Evolutionary conservation across 495 filamentous ascomycete species (phyloP), one percentile per base, ranked within the genome.

Genomic region (Podospora tetraspora): DNA sequence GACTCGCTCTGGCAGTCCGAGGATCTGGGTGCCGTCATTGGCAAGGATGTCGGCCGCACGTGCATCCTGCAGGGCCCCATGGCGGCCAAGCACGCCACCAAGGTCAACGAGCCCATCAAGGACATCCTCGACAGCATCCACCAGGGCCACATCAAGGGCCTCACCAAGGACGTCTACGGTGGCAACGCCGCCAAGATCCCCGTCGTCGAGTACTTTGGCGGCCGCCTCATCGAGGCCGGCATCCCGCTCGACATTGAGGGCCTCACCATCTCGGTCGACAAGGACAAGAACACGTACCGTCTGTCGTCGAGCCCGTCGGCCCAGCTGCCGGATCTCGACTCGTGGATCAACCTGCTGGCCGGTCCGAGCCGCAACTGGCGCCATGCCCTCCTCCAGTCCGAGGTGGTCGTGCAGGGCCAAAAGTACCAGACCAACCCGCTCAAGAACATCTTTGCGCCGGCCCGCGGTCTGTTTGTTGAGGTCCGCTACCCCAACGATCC

Each of bases 1-100:
- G 95, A 99, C 79, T 97, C 94, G n/a, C 87, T 99, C 29, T 99
- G 95, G 95, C 95, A 99, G 79, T 97, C 94, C 0, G 95, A 99
- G 79, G 94, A 98, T 75, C 86, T 99, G 13, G 94, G 92, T 70
- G 95, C 95, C 43, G 95, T 99, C 72, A 92, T 97, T 62, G 94
- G 84, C 70, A 94, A 97, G 79, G 95, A 99, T 79, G 95, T 97
- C 64, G 93, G 92, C 57, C 86, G 95, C 66, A 94, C 92, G 8
- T 97, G 93, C 83, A 97, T 99, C 78, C 82, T 99, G 64, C 95
- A 99, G 77, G 95, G 95, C 16, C 95, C 95, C 6, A 93, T 94
- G 82, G 92, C 95, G 52, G 95, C 87, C 64, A 94, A 90, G 75
- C 97, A 96, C 82, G 94, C 94, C 0, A 93, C 86, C 43, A 82